phyloP scores from a whole-genome alignment of 768 basidiomycete genomes.

The Suillus subaureus region DNA sequence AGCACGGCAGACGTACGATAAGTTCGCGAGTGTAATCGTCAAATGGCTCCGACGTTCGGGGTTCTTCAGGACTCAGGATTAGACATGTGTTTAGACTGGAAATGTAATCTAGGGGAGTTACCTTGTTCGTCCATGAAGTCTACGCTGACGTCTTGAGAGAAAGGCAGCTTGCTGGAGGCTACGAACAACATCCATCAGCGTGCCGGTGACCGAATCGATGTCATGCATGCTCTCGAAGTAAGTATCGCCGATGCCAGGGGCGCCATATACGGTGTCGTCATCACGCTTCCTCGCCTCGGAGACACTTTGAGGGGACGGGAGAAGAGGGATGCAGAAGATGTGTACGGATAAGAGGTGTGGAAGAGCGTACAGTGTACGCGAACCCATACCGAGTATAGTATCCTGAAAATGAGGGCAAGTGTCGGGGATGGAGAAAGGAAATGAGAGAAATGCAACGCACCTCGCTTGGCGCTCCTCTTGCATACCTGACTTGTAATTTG shows the following conservation, averaged over 20 bases:
- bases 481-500: conserved; percentile 43
- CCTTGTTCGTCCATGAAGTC: neutral
- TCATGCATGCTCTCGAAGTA: conserved; percentile 7
- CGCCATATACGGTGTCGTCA: conserved; percentile 5
- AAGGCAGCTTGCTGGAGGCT: neutral
- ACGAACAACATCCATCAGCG: neutral
- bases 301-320: conserved; percentile 3
- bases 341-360: conserved; percentile 41
- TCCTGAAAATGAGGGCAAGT: conserved; percentile 26
- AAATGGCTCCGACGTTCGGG: neutral
- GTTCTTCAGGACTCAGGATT: neutral
- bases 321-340: conserved; percentile 30
- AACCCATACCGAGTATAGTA: conserved; percentile 44
- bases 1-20: neutral
- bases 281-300: conserved; percentile 1
- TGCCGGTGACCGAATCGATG: conserved; percentile 22
- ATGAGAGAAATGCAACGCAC: conserved; percentile 29
- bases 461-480: conserved; percentile 40
- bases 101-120: neutral
- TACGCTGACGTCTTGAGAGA: neutral
- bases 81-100: neutral
- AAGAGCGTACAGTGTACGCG: conserved; percentile 42
- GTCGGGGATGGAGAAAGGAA: neutral
- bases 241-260: conserved; percentile 6
- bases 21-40: conserved; percentile 4